phyloP scores from a whole-genome alignment of 345 rosid species.

The Dovyalis caffra region DNA sequence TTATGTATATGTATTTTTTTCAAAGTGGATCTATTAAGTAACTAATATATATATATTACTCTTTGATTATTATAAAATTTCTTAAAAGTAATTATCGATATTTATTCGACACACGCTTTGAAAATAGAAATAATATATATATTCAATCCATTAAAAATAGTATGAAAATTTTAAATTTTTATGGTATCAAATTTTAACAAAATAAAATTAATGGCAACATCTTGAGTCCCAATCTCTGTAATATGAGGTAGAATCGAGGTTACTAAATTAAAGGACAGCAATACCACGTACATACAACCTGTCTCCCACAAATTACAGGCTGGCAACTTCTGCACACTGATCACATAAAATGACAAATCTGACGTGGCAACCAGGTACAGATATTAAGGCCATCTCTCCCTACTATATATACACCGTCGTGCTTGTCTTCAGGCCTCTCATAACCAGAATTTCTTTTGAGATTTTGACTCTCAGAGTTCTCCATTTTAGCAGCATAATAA shows the following conservation, averaged over 20 bases:
- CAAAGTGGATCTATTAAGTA: too few species aligned
- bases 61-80: too few species aligned
- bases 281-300: constrained; percentile 30
- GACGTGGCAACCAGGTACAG: constrained; percentile 42
- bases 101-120: too few species aligned
- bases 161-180: too few species aligned
- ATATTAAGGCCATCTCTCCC: background rate
- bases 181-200: background rate
- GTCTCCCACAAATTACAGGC: constrained; percentile 61
- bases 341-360: constrained; percentile 35
- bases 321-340: constrained; percentile 43
- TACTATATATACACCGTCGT: background rate
- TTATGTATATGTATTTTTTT: too few species aligned
- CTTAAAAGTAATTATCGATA: too few species aligned
- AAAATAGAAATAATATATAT: too few species aligned
- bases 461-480: background rate
- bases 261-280: too few species aligned
- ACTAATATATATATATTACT: too few species aligned
- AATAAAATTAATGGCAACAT: background rate
- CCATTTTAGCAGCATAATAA: too few species aligned
- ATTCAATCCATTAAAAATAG: too few species aligned
- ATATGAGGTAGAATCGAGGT: constrained; percentile 28
- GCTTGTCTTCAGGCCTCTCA: too few species aligned
- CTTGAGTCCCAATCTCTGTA: constrained; percentile 32
- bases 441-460: background rate